phyloP scores from a whole-genome alignment of 176 grass and related monocot species.

The Triticum turgidum region DNA sequence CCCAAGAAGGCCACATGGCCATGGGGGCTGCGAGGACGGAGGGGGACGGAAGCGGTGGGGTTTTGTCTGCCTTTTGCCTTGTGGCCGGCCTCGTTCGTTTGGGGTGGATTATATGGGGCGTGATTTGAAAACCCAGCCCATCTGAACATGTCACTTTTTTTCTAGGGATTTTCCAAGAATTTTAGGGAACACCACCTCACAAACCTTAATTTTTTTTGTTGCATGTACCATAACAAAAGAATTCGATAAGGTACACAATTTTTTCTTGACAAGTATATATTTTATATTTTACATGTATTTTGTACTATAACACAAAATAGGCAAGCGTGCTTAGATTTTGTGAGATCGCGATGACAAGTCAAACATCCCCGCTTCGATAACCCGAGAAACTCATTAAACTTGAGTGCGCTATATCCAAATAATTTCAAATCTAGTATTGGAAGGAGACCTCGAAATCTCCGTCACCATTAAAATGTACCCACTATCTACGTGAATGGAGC shows the following conservation, averaged over 20 bases:
- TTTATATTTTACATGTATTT: not conserved
- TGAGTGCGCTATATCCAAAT: not conserved
- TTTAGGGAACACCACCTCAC: too few relatives aligned
- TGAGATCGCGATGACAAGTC: not conserved
- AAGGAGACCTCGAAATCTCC: not conserved
- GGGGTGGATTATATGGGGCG: not conserved
- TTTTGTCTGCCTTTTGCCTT: not conserved
- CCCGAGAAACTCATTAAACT: not conserved
- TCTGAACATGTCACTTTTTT: not conserved
- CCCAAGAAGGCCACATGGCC: conserved; percentile 64
- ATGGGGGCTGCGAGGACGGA: not conserved
- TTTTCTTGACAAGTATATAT: not conserved
- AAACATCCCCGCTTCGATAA: not conserved
- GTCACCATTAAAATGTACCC: not conserved
- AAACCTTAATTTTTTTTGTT: not conserved
- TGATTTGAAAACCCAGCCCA: not conserved
- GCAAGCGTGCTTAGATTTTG: not conserved
- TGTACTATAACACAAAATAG: not conserved
- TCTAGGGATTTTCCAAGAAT: not conserved
- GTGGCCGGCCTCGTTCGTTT: not conserved
- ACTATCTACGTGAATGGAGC: not conserved
- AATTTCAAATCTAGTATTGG: not conserved
- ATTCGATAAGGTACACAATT: not conserved
- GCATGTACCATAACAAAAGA: not conserved
- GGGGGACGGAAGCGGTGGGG: not conserved